Evolutionary conservation across 495 filamentous ascomycete species (phyloP).

Genomic region (Tuber microsphaerosporum): DNA sequence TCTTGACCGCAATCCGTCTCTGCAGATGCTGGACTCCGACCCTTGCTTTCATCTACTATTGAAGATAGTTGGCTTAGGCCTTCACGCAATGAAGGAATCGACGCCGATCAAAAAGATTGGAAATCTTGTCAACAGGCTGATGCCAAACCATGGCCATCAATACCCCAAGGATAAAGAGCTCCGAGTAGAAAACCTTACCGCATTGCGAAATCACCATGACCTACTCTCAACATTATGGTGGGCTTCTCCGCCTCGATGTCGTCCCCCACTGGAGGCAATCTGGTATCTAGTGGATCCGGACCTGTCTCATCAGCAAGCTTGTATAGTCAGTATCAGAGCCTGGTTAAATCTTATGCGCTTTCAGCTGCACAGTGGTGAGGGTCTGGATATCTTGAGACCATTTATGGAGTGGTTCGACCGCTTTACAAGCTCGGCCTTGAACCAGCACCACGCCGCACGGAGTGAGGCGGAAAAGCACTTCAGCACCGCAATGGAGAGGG

Average conservation of each 20-base stretch:
- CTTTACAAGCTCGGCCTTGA: slow-evolving; percentile 51
- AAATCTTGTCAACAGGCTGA: slow-evolving; percentile 67
- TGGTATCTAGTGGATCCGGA: slow-evolving; percentile 70
- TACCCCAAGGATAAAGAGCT: slow-evolving; percentile 77
- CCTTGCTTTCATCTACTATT: slow-evolving; percentile 89
- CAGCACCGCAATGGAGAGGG: slow-evolving; percentile 40
- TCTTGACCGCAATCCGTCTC: slow-evolving; percentile 55
- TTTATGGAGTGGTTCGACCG: slow-evolving; percentile 44
- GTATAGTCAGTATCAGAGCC: slow-evolving; percentile 69
- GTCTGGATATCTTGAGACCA: slow-evolving; percentile 34
- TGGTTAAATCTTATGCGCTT: slow-evolving; percentile 76
- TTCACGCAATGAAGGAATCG: slow-evolving; percentile 52
- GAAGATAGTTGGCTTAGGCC: slow-evolving; percentile 67
- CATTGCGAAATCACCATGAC: slow-evolving; percentile 88
- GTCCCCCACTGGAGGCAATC: slow-evolving; percentile 65
- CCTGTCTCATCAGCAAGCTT: slow-evolving; percentile 76
- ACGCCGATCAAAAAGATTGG: slow-evolving; percentile 58
- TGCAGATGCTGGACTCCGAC: slow-evolving; percentile 61
- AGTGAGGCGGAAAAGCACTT: slow-evolving; percentile 57
- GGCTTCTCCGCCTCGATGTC: slow-evolving; percentile 63
- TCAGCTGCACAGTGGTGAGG: slow-evolving; percentile 42
- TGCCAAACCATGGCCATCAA: slow-evolving; percentile 81
- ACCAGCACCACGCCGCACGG: slow-evolving; percentile 54
- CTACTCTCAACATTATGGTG: slow-evolving; percentile 84
- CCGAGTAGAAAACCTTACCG: slow-evolving; percentile 67